phyloP scores from a whole-genome alignment of 331 rosid genomes.

The Quercus phellos region DNA sequence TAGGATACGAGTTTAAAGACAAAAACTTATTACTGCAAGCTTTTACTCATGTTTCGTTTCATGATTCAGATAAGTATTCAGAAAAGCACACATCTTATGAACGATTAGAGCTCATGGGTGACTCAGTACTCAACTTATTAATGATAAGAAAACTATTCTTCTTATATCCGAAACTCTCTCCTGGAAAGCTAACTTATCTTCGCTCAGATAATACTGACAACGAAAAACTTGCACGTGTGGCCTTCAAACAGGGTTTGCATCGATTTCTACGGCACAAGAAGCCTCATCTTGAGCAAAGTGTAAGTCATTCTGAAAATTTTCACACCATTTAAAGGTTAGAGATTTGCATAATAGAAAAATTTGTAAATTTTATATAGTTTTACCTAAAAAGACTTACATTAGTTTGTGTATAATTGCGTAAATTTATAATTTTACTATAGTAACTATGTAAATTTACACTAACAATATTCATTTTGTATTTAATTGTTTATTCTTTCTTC shows the following conservation, averaged over 20 bases:
- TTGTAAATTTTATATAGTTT: no score
- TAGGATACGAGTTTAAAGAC: background rate
- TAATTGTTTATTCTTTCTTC: no score
- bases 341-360: no score
- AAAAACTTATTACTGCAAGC: background rate
- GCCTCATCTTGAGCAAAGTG: background rate
- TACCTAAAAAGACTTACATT: no score
- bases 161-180: background rate
- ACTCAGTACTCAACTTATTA: background rate
- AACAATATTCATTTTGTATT: no score
- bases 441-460: no score
- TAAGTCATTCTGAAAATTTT: background rate
- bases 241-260: background rate
- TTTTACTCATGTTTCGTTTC: background rate
- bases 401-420: no score
- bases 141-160: background rate
- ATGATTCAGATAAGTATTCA: background rate
- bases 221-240: background rate
- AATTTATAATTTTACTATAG: no score
- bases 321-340: no score
- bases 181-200: background rate
- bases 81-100: background rate
- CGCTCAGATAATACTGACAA: background rate
- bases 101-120: background rate
- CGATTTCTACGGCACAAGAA: background rate